Conservation (phyloP, 78 protist species). For the Dictyostelium intermedium region DNA sequence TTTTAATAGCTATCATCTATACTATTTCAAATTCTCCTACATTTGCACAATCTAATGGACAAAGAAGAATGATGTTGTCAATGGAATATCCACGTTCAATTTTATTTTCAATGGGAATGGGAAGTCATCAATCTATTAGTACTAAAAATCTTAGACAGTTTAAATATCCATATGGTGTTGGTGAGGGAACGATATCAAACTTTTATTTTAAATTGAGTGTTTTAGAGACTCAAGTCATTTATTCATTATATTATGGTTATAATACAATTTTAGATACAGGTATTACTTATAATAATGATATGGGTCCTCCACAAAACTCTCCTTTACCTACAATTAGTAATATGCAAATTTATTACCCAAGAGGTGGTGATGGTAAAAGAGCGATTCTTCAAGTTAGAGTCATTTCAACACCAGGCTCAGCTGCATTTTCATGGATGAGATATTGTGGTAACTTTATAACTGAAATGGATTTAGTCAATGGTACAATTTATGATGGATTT, state of each 20-base stretch:
- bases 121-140: neutral
- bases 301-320: neutral
- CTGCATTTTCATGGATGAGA: neutral
- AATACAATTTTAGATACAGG: neutral
- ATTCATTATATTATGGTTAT: neutral
- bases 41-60: no score
- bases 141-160: neutral
- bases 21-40: no score
- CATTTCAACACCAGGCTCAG: neutral
- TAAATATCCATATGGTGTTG: neutral
- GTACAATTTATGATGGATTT: neutral
- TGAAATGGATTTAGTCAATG: neutral
- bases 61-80: no score
- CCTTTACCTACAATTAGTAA: neutral
- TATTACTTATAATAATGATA: no score
- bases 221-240: neutral
- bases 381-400: neutral
- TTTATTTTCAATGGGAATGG: neutral
- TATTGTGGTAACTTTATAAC: neutral
- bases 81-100: neutral
- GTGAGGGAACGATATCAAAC: neutral
- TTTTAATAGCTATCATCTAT: no score
- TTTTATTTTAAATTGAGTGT: neutral
- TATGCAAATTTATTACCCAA: neutral
- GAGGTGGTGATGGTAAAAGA: neutral